Percentiles rank a stretch among this genome's conserved stretches.
Conservation (phyloP, 1,284 basidiomycete genomes). For the Boletus semigastroideus region DNA sequence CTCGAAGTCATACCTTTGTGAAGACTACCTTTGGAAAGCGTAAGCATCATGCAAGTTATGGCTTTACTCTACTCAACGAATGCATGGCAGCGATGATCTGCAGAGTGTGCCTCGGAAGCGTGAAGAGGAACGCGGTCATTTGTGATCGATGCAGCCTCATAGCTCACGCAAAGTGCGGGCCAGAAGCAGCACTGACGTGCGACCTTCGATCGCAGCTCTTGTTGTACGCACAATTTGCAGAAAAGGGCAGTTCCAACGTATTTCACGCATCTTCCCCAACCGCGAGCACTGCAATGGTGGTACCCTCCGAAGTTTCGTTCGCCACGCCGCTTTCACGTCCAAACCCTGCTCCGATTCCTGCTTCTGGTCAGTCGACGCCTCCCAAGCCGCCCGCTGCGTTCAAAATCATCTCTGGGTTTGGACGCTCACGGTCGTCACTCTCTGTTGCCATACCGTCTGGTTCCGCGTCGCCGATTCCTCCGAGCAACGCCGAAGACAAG, state of each 20-base stretch:
- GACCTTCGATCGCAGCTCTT: slow-evolving; percentile 78
- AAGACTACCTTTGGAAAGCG: slow-evolving; percentile 92
- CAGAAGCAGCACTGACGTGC: slow-evolving; percentile 75
- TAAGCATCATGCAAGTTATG: slow-evolving; percentile 41
- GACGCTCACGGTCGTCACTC: slow-evolving; percentile 53
- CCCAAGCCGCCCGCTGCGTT: slow-evolving; percentile 57
- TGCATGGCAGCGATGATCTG: slow-evolving; percentile 73
- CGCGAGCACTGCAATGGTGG: slow-evolving; percentile 40
- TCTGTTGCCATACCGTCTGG: slow-evolving; percentile 23
- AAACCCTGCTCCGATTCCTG: slow-evolving; percentile 45
- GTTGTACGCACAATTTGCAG: slow-evolving; percentile 70
- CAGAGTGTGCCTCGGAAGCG: slow-evolving; percentile 76
- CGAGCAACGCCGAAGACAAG: slow-evolving; percentile 28
- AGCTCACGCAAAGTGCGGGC: slow-evolving; percentile 78
- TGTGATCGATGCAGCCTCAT: slow-evolving; percentile 91
- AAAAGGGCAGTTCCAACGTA: slow-evolving; percentile 56
- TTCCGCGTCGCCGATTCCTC: slow-evolving; percentile 29
- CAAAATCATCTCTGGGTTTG: slow-evolving; percentile 63
- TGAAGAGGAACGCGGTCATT: slow-evolving; percentile 86
- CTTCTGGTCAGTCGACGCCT: slow-evolving; percentile 26
- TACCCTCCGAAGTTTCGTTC: slow-evolving; percentile 56
- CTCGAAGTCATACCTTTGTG: slow-evolving; percentile 80
- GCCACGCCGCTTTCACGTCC: slow-evolving; percentile 48
- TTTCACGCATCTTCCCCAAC: slow-evolving; percentile 38
- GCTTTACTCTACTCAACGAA: slow-evolving; percentile 15